These are phyloP conservation scores for Mitragyna speciosa DNA, from an alignment of 257 asterid species.

Conservation along the genomic window DNA sequence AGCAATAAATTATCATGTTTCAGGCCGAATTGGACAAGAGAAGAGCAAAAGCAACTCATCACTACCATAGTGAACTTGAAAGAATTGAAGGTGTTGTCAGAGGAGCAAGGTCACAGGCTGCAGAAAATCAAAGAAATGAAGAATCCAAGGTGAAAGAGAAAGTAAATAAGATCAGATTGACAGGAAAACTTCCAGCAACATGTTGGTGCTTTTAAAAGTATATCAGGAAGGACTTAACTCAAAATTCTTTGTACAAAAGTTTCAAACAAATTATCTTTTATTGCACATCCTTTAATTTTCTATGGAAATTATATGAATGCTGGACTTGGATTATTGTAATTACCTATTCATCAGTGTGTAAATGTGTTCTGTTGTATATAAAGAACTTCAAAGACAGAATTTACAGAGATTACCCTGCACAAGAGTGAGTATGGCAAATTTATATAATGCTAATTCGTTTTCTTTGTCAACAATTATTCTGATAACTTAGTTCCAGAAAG, in stretches of 20 bases:
- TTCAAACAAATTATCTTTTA: not conserved
- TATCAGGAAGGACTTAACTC: not conserved
- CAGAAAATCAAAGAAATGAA: constrained; percentile 54
- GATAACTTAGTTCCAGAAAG: not conserved
- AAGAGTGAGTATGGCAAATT: not conserved
- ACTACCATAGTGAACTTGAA: constrained; percentile 36
- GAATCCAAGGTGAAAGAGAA: constrained; percentile 66
- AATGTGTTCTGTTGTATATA: not conserved
- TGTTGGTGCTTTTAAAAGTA: constrained; percentile 58
- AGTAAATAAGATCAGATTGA: constrained; percentile 64
- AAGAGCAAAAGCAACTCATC: constrained; percentile 44
- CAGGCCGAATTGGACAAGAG: constrained; percentile 73
- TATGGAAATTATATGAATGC: not conserved
- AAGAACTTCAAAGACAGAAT: not conserved
- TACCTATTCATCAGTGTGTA: not conserved
- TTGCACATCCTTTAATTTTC: not conserved
- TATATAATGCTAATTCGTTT: not conserved
- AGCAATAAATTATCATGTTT: not conserved
- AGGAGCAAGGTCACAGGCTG: constrained; percentile 60
- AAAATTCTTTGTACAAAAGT: not conserved
- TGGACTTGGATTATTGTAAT: not conserved
- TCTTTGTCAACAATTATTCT: not conserved
- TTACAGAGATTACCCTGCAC: not conserved
- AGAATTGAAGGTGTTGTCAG: constrained; percentile 50
- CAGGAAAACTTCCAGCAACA: constrained; percentile 70